Base-by-base conservation (phyloP, 805 yeast species). In the Wickerhamomyces chaumierensis region DNA sequence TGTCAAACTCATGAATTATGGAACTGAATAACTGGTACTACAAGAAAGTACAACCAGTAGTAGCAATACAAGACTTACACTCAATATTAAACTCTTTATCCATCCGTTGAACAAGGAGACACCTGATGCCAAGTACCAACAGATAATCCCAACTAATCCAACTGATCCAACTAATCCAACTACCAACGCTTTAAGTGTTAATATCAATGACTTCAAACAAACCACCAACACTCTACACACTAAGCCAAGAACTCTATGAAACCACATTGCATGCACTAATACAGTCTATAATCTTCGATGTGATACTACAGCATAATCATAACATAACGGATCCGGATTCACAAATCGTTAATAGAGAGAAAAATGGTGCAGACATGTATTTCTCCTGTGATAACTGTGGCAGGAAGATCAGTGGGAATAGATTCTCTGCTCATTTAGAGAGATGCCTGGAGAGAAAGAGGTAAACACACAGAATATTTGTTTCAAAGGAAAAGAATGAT, bases 381-480 rank as follows among this genome's bases (percentile, higher is more conserved):
- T 84, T 86, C 49, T 72, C 66, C 40, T 90, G 98, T 60, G 68
- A 70, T 4, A 81, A 82, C 47, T 90, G 98, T 58, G 78, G 75
- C 16, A 67, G 98, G 40, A 85, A 80, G 51, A 81, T 90, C 7
- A 90, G 95, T 1, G 95, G 95, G 1, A 81, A 84, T 31, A 65
- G 98, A 42, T 88, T 85, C 66, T 96, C 97, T 2, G 87, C 84
- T 33, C 98, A 90, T 60, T 69, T 90, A 23, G 94, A 87, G 55
- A 76, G 95, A 49, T 90, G 98, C 55, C 59, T 87, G 18, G 84
- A 85, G 34, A 82, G 96, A 12, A 70, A 31, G 18, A 31, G 33
- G 14, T 31, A 31, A 15, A 14, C n/a, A 7, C 9, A 21, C 11
- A 7, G 25, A 21, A 7, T 21, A 11, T 7, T 21, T 7, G 25